Evolutionary conservation across 345 rosid species (phyloP).

Genomic region (Nasturtium officinale): DNA sequence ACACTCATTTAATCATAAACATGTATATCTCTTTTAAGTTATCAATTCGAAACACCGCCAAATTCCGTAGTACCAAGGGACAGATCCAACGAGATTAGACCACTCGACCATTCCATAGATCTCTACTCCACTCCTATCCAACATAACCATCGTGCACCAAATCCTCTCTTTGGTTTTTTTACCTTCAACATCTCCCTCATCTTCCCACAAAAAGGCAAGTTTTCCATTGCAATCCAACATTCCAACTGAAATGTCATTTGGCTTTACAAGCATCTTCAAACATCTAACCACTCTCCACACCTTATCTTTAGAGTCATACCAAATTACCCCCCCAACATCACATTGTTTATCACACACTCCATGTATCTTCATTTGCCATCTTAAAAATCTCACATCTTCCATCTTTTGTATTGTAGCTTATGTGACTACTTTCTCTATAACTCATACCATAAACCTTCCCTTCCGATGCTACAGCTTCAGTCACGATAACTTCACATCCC

Average conservation of each 20-base stretch:
- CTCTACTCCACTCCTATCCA: slow-evolving; percentile 46
- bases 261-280: slow-evolving; percentile 46
- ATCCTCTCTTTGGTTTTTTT: slow-evolving; percentile 43
- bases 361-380: slow-evolving; percentile 49
- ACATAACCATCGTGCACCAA: slow-evolving; percentile 59
- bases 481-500: slow-evolving; percentile 9
- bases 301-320: slow-evolving; percentile 50
- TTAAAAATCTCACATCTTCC: slow-evolving; percentile 53
- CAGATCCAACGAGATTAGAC: slow-evolving; percentile 50
- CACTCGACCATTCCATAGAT: slow-evolving; percentile 57
- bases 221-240: slow-evolving; percentile 74
- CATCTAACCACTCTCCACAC: slow-evolving; percentile 58
- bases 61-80: slow-evolving; percentile 47
- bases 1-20: too few relatives aligned
- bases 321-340: slow-evolving; percentile 66
- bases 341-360: slow-evolving; percentile 60
- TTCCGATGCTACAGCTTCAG: slow-evolving; percentile 61
- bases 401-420: slow-evolving; percentile 50
- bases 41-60: slow-evolving; percentile 54
- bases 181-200: slow-evolving; percentile 13
- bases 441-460: slow-evolving; percentile 60
- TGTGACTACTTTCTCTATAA: slow-evolving; percentile 43
- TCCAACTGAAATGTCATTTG: slow-evolving; percentile 36
- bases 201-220: slow-evolving; percentile 61
- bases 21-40: neutral